A percentile compares a stretch with the other conserved stretches of the same genome.
Evolutionary conservation across 306 rosid genomes (phyloP).

Genomic region (Alnus rubra): DNA sequence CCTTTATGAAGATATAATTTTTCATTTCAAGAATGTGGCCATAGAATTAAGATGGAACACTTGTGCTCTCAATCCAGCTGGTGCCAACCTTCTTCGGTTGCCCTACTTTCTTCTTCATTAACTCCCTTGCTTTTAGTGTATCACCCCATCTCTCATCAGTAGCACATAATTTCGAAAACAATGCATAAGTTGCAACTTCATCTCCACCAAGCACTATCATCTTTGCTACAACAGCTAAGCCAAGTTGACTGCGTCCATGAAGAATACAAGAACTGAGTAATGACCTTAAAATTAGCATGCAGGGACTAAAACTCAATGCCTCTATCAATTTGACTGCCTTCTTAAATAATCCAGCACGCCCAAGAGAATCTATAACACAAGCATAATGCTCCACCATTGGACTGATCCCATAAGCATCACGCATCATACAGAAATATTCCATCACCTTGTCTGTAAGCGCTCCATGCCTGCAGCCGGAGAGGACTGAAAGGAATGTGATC

Average conservation of each 20-base stretch:
- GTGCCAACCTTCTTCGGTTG: slow-evolving; percentile 2
- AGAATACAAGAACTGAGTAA: slow-evolving; percentile 10
- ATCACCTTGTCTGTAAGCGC: neutral
- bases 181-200: slow-evolving; percentile 12
- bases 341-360: slow-evolving; percentile 6
- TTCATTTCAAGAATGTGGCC: neutral
- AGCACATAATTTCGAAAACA: slow-evolving; percentile 6
- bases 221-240: neutral
- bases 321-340: slow-evolving; percentile 3
- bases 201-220: slow-evolving; percentile 7
- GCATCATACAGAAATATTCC: neutral
- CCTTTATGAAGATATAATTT: neutral
- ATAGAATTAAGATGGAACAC: neutral
- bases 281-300: slow-evolving; percentile 11
- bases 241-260: neutral
- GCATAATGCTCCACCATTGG: neutral
- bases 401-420: slow-evolving; percentile 1
- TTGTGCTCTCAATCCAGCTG: slow-evolving; percentile 9
- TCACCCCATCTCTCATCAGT: neutral
- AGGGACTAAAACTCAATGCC: neutral
- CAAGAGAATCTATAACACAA: slow-evolving; percentile 10
- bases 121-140: neutral
- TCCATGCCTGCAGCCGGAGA: slow-evolving; percentile 11
- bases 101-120: neutral
- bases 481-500: slow-evolving; percentile 10